Base-by-base conservation (phyloP, 768 basidiomycete genomes). In the button mushroom (Agaricus bisporus) region DNA sequence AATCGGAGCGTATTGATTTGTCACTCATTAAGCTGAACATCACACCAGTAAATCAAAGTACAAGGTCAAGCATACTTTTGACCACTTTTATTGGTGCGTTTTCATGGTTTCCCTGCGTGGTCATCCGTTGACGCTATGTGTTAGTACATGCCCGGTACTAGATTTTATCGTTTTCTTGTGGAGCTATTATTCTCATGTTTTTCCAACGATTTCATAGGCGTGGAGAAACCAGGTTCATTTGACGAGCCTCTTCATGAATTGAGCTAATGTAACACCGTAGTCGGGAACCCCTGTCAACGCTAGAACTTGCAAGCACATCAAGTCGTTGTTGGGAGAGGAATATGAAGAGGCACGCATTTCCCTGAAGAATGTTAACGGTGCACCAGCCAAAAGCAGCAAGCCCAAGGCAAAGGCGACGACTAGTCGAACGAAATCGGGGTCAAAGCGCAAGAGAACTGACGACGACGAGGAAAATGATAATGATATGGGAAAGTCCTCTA, bases 291-390 rank as follows among this genome's bases (percentile, higher is more conserved):
- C 76, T 6, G 70, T 74, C 6, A 73, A 77, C 57, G 76, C 75
- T 4, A 72, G 77, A 14, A 70, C 74, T 14, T 79, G 77, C 66
- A 78, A 77, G 53, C 77, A 79, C 57, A 63, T 79, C 17, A 69
- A 70, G 45, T 48, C 68, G 8, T 63, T 78, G 18, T 65, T 79
- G 2, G 77, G 77, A 5, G 74, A 76, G 22, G 66, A 66, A 28
- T 79, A 80, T 60, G 77, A 79, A 58, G 61, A 62, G 29, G 77
- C 76, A 5, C 73, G 78, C 9, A 45, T 77, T 18, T 67, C 68
- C 48, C 56, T 73, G 49, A 74, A 74, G 55, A 76, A 76, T 51
- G 73, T 73, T 6, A 56, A 68, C 22, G 70, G 68, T 10, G 63
- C 59, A 11, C 55, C 66, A 7, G 45, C 63, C 2, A 45, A 29